Evolutionary conservation across 2,329 filamentous ascomycete species (phyloP), one percentile per base, ranked within the genome.

Genomic region (Pseudocercospora fuligena): DNA sequence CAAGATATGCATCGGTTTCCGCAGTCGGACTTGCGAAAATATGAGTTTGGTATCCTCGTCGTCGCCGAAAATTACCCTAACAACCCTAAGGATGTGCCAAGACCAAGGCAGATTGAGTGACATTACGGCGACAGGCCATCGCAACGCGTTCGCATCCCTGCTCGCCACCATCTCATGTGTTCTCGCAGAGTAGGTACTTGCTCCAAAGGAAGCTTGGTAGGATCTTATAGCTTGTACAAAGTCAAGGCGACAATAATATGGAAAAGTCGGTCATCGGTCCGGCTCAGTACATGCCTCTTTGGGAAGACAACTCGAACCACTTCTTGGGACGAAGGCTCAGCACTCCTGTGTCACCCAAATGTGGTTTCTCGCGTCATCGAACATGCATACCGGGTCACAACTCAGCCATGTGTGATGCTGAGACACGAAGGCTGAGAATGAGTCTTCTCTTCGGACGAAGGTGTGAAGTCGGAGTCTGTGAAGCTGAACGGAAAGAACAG

Each of bases 61-160:
- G 53, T 36, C 53, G 27, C 11, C 16, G 27, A 61, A 23, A n/a
- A 56, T 61, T 61, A 59, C 63, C 63, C 58, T 61, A 60, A 57
- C 8, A 65, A 65, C 57, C 58, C 56, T 61, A 54, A 25, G 27
- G 14, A 5, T 11, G 7, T 11, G 53, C 53, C 53, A 57, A 57
- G 53, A 57, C 53, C 29, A 31, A 31, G 4, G 29, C 29, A 8
- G 29, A 1, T 31, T 31, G 29, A 31, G 4, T 8, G 29, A 31
- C 5, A 8, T 1, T 31, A 8, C 6, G 29, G 29, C 29, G 9
- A 8, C 6, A 31, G 4, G 29, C 29, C 29, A 31, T 5, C 29
- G 3, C 3, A 31, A 31, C 5, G 29, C 29, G 9, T 5, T 31
- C 6, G 1, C 29, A 31, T 31, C 29, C 29, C 9, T 8, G 29